Evolutionary conservation across 306 rosid genomes (phyloP).

Genomic region (Herpetospermum pedunculosum): DNA sequence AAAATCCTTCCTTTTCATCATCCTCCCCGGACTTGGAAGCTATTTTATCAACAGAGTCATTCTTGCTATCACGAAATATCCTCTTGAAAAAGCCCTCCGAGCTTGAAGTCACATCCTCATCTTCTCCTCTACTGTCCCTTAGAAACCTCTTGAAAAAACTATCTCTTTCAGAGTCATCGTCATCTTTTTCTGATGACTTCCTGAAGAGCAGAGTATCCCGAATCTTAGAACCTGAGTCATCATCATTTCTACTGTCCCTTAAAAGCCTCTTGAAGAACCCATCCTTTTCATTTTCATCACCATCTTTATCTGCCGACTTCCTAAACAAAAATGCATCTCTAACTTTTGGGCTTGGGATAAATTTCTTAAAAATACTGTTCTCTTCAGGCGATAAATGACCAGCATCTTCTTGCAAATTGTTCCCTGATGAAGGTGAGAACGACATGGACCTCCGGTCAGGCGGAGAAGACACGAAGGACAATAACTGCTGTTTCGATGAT

Average conservation of each 20-base stretch:
- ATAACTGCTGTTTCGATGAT: slow-evolving; percentile 64
- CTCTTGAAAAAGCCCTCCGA: slow-evolving; percentile 83
- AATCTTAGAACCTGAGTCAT: slow-evolving; percentile 57
- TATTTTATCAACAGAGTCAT: slow-evolving; percentile 52
- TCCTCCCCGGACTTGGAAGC: slow-evolving; percentile 34
- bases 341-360: slow-evolving; percentile 71
- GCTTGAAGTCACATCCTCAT: slow-evolving; percentile 63
- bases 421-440: slow-evolving; percentile 50
- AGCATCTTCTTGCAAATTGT: slow-evolving; percentile 46
- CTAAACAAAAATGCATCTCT: slow-evolving; percentile 79
- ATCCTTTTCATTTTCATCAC: slow-evolving; percentile 65
- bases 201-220: slow-evolving; percentile 64
- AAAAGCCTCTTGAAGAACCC: slow-evolving; percentile 82
- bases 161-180: slow-evolving; percentile 69
- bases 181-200: slow-evolving; percentile 64
- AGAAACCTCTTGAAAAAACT: slow-evolving; percentile 74
- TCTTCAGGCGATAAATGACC: slow-evolving; percentile 53
- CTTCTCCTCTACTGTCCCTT: slow-evolving; percentile 70
- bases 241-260: slow-evolving; percentile 75
- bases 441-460: slow-evolving; percentile 46
- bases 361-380: slow-evolving; percentile 64
- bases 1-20: slow-evolving; percentile 79
- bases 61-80: slow-evolving; percentile 81
- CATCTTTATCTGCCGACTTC: slow-evolving; percentile 72
- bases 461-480: slow-evolving; percentile 65